Evolutionary conservation across 129 eudicot genomes (phyloP), one percentile per base, ranked within the genome.

Genomic region (Pittosporum tobira): DNA sequence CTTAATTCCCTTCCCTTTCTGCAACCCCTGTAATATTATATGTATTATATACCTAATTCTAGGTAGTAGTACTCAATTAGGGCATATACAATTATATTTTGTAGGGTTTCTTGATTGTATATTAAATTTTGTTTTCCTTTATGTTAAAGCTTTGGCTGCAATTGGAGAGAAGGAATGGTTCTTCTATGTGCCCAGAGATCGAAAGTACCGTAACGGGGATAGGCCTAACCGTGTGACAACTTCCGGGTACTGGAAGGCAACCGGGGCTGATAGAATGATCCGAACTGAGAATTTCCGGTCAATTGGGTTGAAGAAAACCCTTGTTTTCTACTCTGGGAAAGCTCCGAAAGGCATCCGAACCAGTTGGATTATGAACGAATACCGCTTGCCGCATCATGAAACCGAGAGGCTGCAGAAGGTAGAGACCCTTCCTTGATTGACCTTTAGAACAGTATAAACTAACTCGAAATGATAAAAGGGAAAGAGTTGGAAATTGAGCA

Each of bases 151-250:
- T 11, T 65, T 91, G 71, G 98, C 98, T 1, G 95, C 98, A 37
- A 86, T 91, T 59, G 98, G 98, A 30, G 98, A 86, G 77, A 91
- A 91, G 61, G 98, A 91, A 71, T 91, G 98, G 98, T 91, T 57
- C 65, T 91, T 91, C 72, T 91, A 86, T 71, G 98, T 91, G 62
- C 98, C 98, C 31, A 77, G 98, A 64, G 98, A 91, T 62, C 54
- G 81, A 67, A 91, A 91, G 78, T 91, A 91, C 45, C 65, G 98
- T 23, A 91, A 91, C 26, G 98, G 98, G 9, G 98, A 91, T 67
- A 63, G 98, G 58, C 98, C 98, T 5, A 91, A 91, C 44, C 81
- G 98, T 0, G 98, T 91, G 60, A 91, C 98, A 5, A 85, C 94
- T 21, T 91, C 98, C 3, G 98, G 98, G 1, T 91, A 91, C 38